Base-by-base conservation (phyloP, 2,329 filamentous ascomycete species). In the Clathrospora elynae region DNA sequence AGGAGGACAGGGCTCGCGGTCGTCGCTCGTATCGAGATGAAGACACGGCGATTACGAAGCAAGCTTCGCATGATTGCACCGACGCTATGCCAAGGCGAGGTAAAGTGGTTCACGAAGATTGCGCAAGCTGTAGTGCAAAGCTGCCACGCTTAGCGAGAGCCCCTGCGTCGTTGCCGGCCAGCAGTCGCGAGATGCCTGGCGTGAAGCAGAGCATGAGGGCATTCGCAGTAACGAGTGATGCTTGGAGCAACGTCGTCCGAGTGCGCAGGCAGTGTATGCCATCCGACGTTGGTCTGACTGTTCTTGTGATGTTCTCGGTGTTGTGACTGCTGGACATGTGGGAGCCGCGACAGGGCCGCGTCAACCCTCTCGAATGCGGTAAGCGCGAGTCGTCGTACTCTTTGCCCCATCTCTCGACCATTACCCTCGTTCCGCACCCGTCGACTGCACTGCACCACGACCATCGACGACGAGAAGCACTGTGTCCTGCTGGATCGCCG, bases 281-380 rank as follows among this genome's bases (percentile, higher is more conserved):
- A 28, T 35, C 24, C 24, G 9, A 23, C 32, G 25, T 32, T 35
- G 32, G 30, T 31, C 32, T 36, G 32, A 42, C 36, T 14, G 42
- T 11, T 17, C 34, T 28, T 30, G 31, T 29, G 34, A 20, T 31
- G 43, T 32, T 40, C 43, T 42, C 33, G 48, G 48, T 30, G 44
- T 38, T 31, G 45, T 51, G 45, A 30, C 36, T 45, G 49, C 40
- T 51, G 33, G 48, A 45, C 43, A 37, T 38, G 33, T 36, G 44
- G 41, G 49, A 48, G 48, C 48, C 48, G 44, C 45, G 44, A 48
- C 48, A 51, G 46, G 45, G 41, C 46, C 46, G 46, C 49, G 46
- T 44, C 42, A 49, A 41, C 46, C 31, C 34, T 39, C 14, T 42
- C 42, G 26, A 31, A 46, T 36, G 31, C 41, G 46, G 49, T 40